Percentiles rank a stretch among this genome's conserved stretches.
Evolutionary conservation across 345 rosid species (phyloP).

Genomic region (Bretschneidera sinensis): DNA sequence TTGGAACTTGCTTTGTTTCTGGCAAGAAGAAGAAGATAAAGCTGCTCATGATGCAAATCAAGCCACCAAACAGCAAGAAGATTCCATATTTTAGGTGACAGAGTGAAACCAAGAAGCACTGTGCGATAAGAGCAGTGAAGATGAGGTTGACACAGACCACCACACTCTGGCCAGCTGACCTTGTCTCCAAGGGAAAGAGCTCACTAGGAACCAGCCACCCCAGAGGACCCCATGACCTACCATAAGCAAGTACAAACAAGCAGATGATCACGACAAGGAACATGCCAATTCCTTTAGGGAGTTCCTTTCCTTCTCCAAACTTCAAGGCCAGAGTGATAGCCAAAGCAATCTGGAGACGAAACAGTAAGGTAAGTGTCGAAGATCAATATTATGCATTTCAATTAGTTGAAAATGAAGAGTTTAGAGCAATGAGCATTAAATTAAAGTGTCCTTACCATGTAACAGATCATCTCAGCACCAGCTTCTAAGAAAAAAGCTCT

Average conservation of each 20-base stretch:
- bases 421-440: neutral
- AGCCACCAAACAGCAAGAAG: slow-evolving; percentile 62
- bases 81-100: slow-evolving; percentile 73
- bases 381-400: neutral
- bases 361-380: neutral
- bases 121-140: slow-evolving; percentile 83
- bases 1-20: slow-evolving; percentile 86
- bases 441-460: slow-evolving; percentile 44
- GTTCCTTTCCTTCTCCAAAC: slow-evolving; percentile 56
- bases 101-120: slow-evolving; percentile 64
- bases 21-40: slow-evolving; percentile 80
- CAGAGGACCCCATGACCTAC: slow-evolving; percentile 96
- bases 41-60: slow-evolving; percentile 61
- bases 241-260: slow-evolving; percentile 74
- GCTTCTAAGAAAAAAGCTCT: slow-evolving; percentile 78
- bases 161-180: slow-evolving; percentile 89
- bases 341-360: slow-evolving; percentile 39
- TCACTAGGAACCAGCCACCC: slow-evolving; percentile 96
- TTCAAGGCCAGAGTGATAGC: slow-evolving; percentile 57
- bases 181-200: slow-evolving; percentile 76
- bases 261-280: slow-evolving; percentile 59
- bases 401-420: too few relatives aligned
- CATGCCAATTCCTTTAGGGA: slow-evolving; percentile 35
- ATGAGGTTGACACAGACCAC: slow-evolving; percentile 78
- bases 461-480: slow-evolving; percentile 62